These are phyloP conservation scores for Arxiozyma slooffiae DNA, from an alignment of 1,139 yeast species.

Conservation along the genomic window DNA sequence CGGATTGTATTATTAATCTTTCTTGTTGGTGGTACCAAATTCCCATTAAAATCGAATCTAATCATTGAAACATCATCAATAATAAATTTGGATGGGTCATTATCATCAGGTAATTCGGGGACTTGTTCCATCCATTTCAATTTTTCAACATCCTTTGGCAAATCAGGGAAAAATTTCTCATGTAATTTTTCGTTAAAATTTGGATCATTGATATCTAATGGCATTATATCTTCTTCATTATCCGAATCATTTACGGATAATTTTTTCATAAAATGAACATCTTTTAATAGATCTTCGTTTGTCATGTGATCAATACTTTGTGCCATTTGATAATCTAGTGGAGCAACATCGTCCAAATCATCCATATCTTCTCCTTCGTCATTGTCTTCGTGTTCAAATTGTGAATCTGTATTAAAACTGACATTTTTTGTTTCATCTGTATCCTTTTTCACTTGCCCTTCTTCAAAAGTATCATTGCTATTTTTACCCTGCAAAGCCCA, in stretches of 20 bases:
- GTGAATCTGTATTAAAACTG: background rate
- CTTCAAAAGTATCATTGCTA: slow-evolving; percentile 3
- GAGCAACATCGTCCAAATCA: slow-evolving; percentile 38
- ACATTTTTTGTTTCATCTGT: background rate
- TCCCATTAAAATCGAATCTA: slow-evolving; percentile 82
- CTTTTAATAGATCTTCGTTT: slow-evolving; percentile 34
- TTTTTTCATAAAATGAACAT: slow-evolving; percentile 61
- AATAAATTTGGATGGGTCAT: slow-evolving; percentile 33
- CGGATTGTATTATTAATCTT: slow-evolving; percentile 41
- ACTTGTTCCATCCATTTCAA: slow-evolving; percentile 84
- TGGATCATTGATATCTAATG: slow-evolving; percentile 60
- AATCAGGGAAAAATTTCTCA: slow-evolving; percentile 77
- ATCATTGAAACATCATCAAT: slow-evolving; percentile 60
- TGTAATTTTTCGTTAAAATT: slow-evolving; percentile 70
- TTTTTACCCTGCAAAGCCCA: slow-evolving; percentile 27
- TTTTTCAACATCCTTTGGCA: slow-evolving; percentile 73
- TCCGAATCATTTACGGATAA: slow-evolving; percentile 17
- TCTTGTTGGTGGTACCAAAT: slow-evolving; percentile 48
- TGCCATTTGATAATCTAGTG: slow-evolving; percentile 36
- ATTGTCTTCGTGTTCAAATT: slow-evolving; percentile 5
- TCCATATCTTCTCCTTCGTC: slow-evolving; percentile 33
- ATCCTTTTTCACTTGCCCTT: slow-evolving; percentile 1
- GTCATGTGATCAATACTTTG: slow-evolving; percentile 39
- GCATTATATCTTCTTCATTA: slow-evolving; percentile 22
- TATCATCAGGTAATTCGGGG: slow-evolving; percentile 32